Evolutionary conservation across 257 asterid species (phyloP).

Genomic region (Ligustrum vulgare): DNA sequence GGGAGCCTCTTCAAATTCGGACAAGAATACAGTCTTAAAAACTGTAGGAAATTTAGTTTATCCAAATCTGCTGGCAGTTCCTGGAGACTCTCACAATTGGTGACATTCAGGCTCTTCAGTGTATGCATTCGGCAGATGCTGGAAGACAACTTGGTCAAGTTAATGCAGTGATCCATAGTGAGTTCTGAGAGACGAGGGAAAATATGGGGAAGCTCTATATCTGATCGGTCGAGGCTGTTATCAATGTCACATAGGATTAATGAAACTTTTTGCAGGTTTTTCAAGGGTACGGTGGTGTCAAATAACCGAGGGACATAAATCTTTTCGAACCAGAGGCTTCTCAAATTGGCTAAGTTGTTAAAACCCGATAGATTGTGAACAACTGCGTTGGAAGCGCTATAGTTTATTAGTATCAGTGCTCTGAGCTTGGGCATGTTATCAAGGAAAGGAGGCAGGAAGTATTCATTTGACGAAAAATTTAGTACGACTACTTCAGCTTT

Average conservation of each 20-base stretch:
- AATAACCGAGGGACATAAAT: constrained; percentile 61
- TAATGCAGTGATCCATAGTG: constrained; percentile 87
- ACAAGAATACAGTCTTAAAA: constrained; percentile 71
- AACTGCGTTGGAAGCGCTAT: constrained; percentile 44
- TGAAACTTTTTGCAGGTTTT: constrained; percentile 60
- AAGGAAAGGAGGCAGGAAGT: constrained; percentile 77
- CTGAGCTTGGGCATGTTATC: constrained; percentile 75
- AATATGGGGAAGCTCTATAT: constrained; percentile 48
- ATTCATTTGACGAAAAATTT: constrained; percentile 63
- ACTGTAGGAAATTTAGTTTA: constrained; percentile 42
- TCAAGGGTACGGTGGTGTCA: constrained; percentile 56
- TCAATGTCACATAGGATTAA: constrained; percentile 65
- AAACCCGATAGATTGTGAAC: constrained; percentile 65
- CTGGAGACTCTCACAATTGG: constrained; percentile 73
- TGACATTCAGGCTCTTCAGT: constrained; percentile 67
- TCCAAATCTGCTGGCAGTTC: constrained; percentile 68
- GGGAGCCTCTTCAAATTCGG: constrained; percentile 68
- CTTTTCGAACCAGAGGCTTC: constrained; percentile 91
- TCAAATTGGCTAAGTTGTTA: constrained; percentile 53
- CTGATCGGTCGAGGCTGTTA: constrained; percentile 43
- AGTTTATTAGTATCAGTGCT: constrained; percentile 74
- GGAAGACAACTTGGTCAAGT: constrained; percentile 56
- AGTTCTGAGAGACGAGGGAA: constrained; percentile 85
- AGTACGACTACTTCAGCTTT: constrained; percentile 83
- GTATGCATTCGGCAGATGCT: constrained; percentile 61